A percentile compares a stretch with the other conserved stretches of the same genome.
Conservation (phyloP, 2,329 filamentous ascomycete species). For the Xylaria arbuscula region DNA sequence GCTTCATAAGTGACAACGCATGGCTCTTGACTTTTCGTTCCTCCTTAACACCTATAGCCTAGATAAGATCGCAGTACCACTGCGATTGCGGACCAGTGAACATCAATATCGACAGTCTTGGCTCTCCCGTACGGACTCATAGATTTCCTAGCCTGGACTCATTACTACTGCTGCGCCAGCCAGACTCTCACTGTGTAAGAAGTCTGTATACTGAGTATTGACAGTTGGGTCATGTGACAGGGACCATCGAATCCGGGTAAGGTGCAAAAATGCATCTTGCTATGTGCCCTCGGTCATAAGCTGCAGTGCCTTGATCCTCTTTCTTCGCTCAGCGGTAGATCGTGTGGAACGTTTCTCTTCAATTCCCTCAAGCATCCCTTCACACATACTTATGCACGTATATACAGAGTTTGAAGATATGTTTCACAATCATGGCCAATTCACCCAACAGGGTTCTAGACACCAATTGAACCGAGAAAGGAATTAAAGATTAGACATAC, state of each 20-base stretch:
- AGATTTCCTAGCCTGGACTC: too few species aligned
- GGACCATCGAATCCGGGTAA: not conserved
- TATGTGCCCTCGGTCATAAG: conserved; percentile 10
- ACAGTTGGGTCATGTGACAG: conserved; percentile 1
- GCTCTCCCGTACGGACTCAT: not conserved
- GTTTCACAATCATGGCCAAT: not conserved
- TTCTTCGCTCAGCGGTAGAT: not conserved
- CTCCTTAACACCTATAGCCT: not conserved
- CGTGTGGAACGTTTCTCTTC: not conserved
- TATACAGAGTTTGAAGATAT: conserved; percentile 7
- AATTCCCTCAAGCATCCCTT: not conserved
- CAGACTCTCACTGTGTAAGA: not conserved
- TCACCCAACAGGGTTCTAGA: conserved; percentile 7
- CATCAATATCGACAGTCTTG: not conserved
- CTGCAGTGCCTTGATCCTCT: conserved; percentile 2
- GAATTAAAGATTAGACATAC: not conserved
- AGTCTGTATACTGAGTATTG: not conserved
- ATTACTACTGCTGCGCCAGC: not conserved
- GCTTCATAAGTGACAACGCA: not conserved
- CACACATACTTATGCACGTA: not conserved
- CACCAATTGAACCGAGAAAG: not conserved
- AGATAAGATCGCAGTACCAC: not conserved
- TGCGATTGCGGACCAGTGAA: not conserved
- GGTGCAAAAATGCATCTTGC: conserved; percentile 7
- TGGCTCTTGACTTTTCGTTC: not conserved